Evolutionary conservation across 352 stramenopile genomes (phyloP), one percentile per base, ranked within the genome.

Genomic region (Pythium vanterpoolii): DNA sequence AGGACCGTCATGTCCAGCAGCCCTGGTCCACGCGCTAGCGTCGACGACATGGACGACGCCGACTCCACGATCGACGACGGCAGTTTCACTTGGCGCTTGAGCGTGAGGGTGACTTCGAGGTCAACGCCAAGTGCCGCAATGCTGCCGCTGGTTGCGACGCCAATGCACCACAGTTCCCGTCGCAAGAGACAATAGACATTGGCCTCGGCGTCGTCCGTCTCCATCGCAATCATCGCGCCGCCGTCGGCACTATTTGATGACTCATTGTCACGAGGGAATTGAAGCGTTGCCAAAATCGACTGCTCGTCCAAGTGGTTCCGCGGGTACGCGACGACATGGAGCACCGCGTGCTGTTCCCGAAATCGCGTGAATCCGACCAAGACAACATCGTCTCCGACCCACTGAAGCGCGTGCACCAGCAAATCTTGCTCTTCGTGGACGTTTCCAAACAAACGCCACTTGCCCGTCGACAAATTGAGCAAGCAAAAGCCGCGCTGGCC

Each of bases 401-500:
- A 95, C 3, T 81, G 33, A 19, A 95, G 61, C 21, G 83, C 71
- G 33, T 82, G 76, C 1, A 92, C 80, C 3, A 68, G 62, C 56
- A 93, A 72, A 39, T 92, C 83, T 40, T 90, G 83, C 57, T 95
- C 86, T 27, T 93, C 79, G 44, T 90, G 85, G 33, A 93, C 79
- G 36, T 93, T 95, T 33, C 86, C 86, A 69, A 95, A 95, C 56
- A 90, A 67, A 4, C 83, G 71, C 86, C 86, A 95, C 59, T 92
- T 92, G 27, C 74, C 77, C 6, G 74, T 90, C 16, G 64, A 38
- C 26, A 81, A 21, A 36, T 93, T 92, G 3, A 90, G 63, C 30
- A 95, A 46, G 49, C 79, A 91, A 40, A 95, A 91, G 1, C 83
- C 86, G 53, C 73, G 67, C 59, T 88, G 72, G 10, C 86, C 86